Percentiles rank a stretch among this genome's conserved stretches.
phyloP scores from a whole-genome alignment of 768 basidiomycete species.

The Cytidiella melzeri region DNA sequence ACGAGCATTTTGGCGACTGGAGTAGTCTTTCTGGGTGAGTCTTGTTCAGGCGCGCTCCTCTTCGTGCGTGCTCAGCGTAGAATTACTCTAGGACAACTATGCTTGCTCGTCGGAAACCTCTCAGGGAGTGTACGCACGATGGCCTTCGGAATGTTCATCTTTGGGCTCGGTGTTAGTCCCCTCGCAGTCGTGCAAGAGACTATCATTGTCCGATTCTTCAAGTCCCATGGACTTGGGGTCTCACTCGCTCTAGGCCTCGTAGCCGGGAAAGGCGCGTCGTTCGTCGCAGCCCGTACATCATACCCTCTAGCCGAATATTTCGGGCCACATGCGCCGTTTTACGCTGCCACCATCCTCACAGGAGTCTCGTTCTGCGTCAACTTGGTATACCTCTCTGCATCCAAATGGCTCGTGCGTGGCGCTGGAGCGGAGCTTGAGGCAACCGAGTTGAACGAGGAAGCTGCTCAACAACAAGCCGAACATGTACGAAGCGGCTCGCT shows the following conservation, averaged over 20 bases:
- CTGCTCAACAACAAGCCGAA: conserved; percentile 22
- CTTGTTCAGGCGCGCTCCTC: background rate
- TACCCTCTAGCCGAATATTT: conserved; percentile 68
- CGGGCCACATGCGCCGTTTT: conserved; percentile 70
- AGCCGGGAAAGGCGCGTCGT: conserved; percentile 74
- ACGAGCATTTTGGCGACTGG: conserved; percentile 73
- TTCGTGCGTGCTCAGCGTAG: background rate
- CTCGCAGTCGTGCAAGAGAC: conserved; percentile 81
- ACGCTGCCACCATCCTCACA: conserved; percentile 58
- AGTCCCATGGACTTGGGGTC: conserved; percentile 64
- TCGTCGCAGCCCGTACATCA: conserved; percentile 66
- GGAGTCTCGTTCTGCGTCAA: conserved; percentile 64
- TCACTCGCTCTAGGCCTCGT: conserved; percentile 82
- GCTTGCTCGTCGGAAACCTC: conserved; percentile 63
- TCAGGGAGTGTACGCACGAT: conserved; percentile 57
- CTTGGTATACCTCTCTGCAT: conserved; percentile 56
- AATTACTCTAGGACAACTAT: conserved; percentile 45
- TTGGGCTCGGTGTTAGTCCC: conserved; percentile 75
- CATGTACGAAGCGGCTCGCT: conserved; percentile 28
- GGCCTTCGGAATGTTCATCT: conserved; percentile 72
- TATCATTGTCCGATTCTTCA: conserved; percentile 80
- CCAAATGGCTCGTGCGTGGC: conserved; percentile 57
- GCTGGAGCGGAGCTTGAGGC: conserved; percentile 62
- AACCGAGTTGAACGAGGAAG: conserved; percentile 53
- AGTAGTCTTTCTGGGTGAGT: conserved; percentile 55